A percentile compares a stretch with the other conserved stretches of the same genome.
Conservation (phyloP, 495 filamentous ascomycete species). For the Viridothelium virens region DNA sequence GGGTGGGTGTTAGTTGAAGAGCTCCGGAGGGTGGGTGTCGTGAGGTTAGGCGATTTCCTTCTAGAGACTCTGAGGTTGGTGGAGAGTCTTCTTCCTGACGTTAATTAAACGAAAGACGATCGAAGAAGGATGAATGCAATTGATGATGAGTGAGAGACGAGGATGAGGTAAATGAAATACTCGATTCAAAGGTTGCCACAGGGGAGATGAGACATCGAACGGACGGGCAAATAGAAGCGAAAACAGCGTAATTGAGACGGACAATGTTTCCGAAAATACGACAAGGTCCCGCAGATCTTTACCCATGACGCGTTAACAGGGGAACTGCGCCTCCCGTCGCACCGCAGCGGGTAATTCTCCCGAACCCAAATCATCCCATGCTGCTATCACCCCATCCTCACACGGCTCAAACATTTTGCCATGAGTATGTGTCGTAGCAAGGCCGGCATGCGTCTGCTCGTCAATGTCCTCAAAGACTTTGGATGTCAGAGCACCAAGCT, state of each 20-base stretch:
- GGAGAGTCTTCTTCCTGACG: no score
- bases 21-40: neutral
- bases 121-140: neutral
- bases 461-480: no score
- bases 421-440: no score
- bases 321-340: conserved; percentile 3
- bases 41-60: neutral
- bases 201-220: neutral
- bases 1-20: neutral
- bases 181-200: neutral
- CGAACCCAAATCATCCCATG: no score
- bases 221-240: neutral
- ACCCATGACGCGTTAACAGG: conserved; percentile 1
- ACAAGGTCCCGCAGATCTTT: neutral
- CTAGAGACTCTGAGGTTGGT: no score
- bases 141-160: neutral
- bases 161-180: neutral
- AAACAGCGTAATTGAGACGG: neutral
- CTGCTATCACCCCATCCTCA: no score
- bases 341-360: neutral
- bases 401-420: no score
- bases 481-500: no score
- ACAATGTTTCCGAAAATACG: conserved; percentile 8
- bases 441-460: no score
- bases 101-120: no score